A percentile compares a stretch with the other conserved stretches of the same genome.
Evolutionary conservation across 116 monocot genomes (phyloP).

Genomic region (Zostera marina): DNA sequence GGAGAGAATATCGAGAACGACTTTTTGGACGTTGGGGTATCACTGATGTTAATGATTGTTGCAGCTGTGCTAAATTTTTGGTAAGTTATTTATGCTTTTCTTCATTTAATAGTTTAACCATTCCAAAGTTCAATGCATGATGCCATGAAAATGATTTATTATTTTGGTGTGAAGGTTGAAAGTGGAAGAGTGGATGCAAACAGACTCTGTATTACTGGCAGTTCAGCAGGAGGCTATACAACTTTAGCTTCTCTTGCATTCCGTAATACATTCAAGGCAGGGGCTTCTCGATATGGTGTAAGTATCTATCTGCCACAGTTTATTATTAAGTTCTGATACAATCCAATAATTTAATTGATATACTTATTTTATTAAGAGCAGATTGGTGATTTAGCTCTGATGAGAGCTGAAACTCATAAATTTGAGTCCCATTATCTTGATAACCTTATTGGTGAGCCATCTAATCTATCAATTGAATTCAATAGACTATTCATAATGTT

Average conservation of each 20-base stretch:
- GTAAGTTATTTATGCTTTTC: slow-evolving; percentile 13
- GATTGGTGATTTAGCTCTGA: slow-evolving; percentile 65
- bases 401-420: slow-evolving; percentile 78
- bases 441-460: slow-evolving; percentile 77
- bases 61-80: slow-evolving; percentile 77
- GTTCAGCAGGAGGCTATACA: slow-evolving; percentile 94
- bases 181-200: slow-evolving; percentile 62
- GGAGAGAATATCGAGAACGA: slow-evolving; percentile 82
- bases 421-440: slow-evolving; percentile 79
- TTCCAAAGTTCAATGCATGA: neutral
- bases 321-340: neutral
- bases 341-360: neutral
- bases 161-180: slow-evolving; percentile 34
- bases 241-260: slow-evolving; percentile 90
- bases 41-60: slow-evolving; percentile 95
- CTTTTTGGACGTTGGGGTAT: slow-evolving; percentile 77
- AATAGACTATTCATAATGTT: neutral
- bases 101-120: neutral
- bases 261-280: slow-evolving; percentile 71
- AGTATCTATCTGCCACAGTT: slow-evolving; percentile 10
- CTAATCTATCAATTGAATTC: neutral
- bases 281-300: slow-evolving; percentile 88
- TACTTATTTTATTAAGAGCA: slow-evolving; percentile 11
- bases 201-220: slow-evolving; percentile 74
- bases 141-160: slow-evolving; percentile 2